Base-by-base conservation (phyloP, 371 early-diverging fungal species). In the Conidiobolus incongruus region DNA sequence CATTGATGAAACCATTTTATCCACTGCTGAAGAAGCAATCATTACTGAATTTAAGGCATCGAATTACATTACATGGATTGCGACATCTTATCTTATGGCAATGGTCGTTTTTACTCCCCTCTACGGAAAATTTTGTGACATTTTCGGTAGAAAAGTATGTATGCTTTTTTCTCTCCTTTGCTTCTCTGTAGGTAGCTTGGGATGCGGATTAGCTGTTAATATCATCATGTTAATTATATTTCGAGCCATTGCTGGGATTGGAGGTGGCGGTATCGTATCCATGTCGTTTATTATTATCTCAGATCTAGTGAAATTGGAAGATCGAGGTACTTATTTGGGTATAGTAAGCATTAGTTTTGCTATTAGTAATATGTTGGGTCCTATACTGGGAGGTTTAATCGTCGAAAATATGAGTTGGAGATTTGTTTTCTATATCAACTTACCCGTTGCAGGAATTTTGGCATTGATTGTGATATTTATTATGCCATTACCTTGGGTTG, bases 251-350 rank as follows among this genome's bases (percentile, higher is more conserved):
- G 70, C 81, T 8, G 84, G 84, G 16, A 49, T 78, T 24, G 90
- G 93, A 30, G 87, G 83, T 22, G 76, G 75, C n/a, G 83, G 86
- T 3, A 53, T 84, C 7, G 58, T 77, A 22, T 61, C 72, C 6
- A 53, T 80, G 46, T 66, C 65, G 16, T 58, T 81, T 39, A 69
- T 81, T 34, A 72, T 81, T 40, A 71, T 83, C 23, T 64, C 77
- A 0, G 47, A 52, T 45, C 39, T 48, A 22, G 50, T 54, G 20
- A 42, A 49, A 17, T n/a, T 32, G 23, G 45, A 45, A 7, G 23
- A 65, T 44, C 60, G 70, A 16, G 65, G 65, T 38, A 59, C 61
- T 11, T 77, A 64, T 50, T 49, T 64, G 11, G 70, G 68, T 11
- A 47, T 68, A 17, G 47, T 73, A 32, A 70, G 67, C 0, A 63